Evolutionary conservation across 306 rosid genomes (phyloP).

Genomic region (Pyrus betulifolia): DNA sequence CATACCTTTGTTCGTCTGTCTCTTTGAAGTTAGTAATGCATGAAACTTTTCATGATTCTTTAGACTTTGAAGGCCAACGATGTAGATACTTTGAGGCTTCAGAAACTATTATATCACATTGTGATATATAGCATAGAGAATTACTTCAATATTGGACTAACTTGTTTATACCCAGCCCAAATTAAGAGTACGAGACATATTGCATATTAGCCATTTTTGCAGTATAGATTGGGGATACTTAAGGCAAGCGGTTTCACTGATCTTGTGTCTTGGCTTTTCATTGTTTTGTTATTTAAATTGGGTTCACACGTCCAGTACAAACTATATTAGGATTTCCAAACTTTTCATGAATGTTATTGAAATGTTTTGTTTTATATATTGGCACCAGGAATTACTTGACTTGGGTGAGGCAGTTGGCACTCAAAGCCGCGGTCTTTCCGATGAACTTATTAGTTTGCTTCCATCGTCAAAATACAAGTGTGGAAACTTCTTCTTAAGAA

Average conservation of each 20-base stretch:
- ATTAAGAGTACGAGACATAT: not conserved
- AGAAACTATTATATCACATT: not conserved
- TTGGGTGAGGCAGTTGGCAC: slow-evolving; percentile 88
- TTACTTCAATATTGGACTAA: not conserved
- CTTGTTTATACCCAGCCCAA: not conserved
- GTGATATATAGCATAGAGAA: not conserved
- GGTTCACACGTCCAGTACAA: not conserved
- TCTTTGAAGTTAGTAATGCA: not conserved
- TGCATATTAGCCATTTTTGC: not conserved
- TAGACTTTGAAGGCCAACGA: not conserved
- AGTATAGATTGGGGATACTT: not conserved
- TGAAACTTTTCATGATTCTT: not conserved
- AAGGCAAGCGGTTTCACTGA: not conserved
- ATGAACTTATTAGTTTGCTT: slow-evolving; percentile 69
- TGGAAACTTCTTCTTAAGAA: slow-evolving; percentile 62
- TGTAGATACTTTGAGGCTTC: not conserved
- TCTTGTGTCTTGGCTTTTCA: not conserved
- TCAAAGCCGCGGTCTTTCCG: slow-evolving; percentile 75
- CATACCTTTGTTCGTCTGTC: not conserved
- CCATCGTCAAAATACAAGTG: slow-evolving; percentile 69
- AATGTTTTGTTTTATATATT: not conserved
- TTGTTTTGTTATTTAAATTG: not conserved
- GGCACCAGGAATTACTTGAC: slow-evolving; percentile 66
- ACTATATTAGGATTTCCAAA: not conserved
- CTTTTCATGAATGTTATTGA: not conserved